These are phyloP conservation scores for Wallacemonas rigidus DNA, from an alignment of 208 protist genomes.

Conservation along the genomic window DNA sequence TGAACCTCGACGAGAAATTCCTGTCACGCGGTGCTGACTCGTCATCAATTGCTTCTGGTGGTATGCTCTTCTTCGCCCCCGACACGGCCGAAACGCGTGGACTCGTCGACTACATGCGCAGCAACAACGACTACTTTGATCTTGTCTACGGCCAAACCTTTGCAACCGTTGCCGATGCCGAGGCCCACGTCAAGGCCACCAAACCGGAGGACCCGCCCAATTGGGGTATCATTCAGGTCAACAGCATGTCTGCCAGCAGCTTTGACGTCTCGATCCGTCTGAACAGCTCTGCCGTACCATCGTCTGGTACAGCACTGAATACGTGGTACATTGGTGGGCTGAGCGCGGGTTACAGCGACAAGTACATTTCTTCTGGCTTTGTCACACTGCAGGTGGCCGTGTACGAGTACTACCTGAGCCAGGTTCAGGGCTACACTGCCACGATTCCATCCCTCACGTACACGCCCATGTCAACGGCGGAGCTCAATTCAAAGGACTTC, in stretches of 20 bases:
- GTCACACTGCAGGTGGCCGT: constrained; percentile 48
- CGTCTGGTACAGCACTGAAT: constrained; percentile 9
- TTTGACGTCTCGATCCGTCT: constrained; percentile 52
- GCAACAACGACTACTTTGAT: constrained; percentile 32
- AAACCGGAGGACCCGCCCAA: constrained; percentile 24
- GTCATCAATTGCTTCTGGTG: constrained; percentile 20
- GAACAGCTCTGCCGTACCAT: constrained; percentile 39
- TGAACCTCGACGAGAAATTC: constrained; percentile 21
- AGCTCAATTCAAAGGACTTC: constrained; percentile 35
- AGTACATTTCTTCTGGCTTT: constrained; percentile 65
- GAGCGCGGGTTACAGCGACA: background rate
- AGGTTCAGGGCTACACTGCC: constrained; percentile 1
- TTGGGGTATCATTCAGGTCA: constrained; percentile 58
- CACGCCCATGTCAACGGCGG: constrained; percentile 44
- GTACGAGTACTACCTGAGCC: constrained; percentile 39
- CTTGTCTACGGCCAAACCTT: constrained; percentile 46
- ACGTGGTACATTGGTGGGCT: constrained; percentile 36
- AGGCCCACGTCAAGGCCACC: constrained; percentile 21
- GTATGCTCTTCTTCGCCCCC: constrained; percentile 51
- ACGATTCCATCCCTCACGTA: constrained; percentile 25
- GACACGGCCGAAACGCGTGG: constrained; percentile 28
- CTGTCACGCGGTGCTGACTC: background rate
- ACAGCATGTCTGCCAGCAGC: constrained; percentile 22
- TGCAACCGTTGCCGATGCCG: constrained; percentile 18
- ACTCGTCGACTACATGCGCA: constrained; percentile 42